Evolutionary conservation across 2,329 filamentous ascomycete species (phyloP).

Genomic region (Magnaporthiopsis poae): DNA sequence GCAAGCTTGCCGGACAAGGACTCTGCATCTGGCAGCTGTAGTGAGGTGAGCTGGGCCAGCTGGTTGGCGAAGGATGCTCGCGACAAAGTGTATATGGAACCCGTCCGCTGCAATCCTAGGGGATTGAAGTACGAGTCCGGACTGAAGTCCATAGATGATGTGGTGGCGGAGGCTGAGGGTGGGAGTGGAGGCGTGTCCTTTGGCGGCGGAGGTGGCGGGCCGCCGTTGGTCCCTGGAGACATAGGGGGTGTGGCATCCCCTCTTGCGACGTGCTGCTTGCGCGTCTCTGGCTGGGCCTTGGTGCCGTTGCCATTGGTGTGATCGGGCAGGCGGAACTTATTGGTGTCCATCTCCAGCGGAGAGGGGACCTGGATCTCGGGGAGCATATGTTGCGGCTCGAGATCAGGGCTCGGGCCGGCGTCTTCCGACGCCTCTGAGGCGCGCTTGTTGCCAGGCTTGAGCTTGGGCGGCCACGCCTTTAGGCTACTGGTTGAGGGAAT

Average conservation of each 20-base stretch:
- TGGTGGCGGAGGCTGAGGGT: constrained; percentile 13
- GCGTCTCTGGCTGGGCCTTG: constrained; percentile 49
- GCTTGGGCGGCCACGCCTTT: constrained; percentile 10
- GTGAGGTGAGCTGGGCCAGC: constrained; percentile 79
- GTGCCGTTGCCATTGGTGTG: constrained; percentile 58
- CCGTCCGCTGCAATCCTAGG: constrained; percentile 56
- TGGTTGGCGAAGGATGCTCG: constrained; percentile 88
- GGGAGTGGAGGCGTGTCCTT: constrained; percentile 43
- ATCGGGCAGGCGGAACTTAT: constrained; percentile 66
- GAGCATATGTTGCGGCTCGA: constrained; percentile 27
- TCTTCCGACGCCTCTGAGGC: constrained; percentile 14
- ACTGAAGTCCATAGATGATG: constrained; percentile 30
- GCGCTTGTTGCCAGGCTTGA: constrained; percentile 3
- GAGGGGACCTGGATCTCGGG: constrained; percentile 42
- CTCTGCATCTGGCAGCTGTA: constrained; percentile 77
- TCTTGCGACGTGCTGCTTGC: constrained; percentile 48
- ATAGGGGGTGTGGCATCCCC: constrained; percentile 24
- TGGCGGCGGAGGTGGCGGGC: constrained; percentile 31
- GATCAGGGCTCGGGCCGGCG: constrained; percentile 20
- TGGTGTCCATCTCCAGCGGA: constrained; percentile 56
- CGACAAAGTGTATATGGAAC: constrained; percentile 88
- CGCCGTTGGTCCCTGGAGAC: constrained; percentile 28
- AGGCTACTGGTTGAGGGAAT: constrained; percentile 31
- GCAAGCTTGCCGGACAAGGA: constrained; percentile 74
- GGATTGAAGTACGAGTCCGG: constrained; percentile 58